Base-by-base conservation (phyloP, 768 basidiomycete species). In the Tubosaeta sp. region DNA sequence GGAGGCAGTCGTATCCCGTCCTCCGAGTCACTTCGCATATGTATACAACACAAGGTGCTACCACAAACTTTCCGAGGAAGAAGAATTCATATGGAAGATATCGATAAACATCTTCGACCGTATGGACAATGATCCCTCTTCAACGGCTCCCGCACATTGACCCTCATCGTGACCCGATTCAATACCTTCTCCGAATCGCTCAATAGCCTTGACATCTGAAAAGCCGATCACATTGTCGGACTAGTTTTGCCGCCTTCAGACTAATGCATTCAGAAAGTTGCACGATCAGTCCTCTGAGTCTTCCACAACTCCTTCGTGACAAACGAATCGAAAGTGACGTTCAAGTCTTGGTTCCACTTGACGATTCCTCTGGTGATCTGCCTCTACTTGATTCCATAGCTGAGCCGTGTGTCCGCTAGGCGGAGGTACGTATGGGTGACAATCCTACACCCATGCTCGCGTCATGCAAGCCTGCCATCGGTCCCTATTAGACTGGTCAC, bases 181-280 rank as follows among this genome's bases (percentile, higher is more conserved):
- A 60, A 70, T 69, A 16, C 59, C 61, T 43, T 60, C 65, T 11
- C 67, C 59, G 3, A 38, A 50, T 43, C 59, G 57, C n/a, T 58
- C 59, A 2, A 35, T 69, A 26, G 6, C 42, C 10, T 10, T 53
- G 31, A 62, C 56, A 5, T 54, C 46, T 4, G 61, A 67, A 32
- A 61, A n/a, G 61, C 60, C 61, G 12, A 52, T 55, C 5, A 42
- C 37, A 27, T 60, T 19, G 25, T 61, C 65, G 1, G 51, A 58
- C 37, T 47, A 53, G 13, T 54, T 10, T 27, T 27, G 31, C 38
- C 35, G 27, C 38, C 31, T 33, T 32, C 31, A 25, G 11, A 0
- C 0, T 26, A 17, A 11, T 1, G 48, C 54, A 0, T 35, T 57
- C 14, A 19, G 9, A 3, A 44, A 47, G 32, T 38, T 60, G 16